A percentile compares a stretch with the other conserved stretches of the same genome.
phyloP scores from a whole-genome alignment of 352 stramenopile genomes.

The Globisporangium middletonii region DNA sequence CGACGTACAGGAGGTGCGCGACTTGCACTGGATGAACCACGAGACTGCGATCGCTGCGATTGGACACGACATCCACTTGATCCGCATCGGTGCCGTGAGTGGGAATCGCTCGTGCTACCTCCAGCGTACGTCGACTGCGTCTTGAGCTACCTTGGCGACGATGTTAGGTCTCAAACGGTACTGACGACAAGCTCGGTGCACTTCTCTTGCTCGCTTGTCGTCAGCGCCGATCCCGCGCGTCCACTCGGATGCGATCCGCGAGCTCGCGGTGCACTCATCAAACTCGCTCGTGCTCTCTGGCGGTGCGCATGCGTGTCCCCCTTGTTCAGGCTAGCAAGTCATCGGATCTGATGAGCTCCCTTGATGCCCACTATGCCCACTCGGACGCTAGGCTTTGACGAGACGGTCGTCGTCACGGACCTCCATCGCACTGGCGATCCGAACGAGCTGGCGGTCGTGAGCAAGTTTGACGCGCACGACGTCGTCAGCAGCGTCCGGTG shows the following conservation, averaged over 20 bases:
- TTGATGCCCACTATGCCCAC: neutral
- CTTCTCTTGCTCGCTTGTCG: neutral
- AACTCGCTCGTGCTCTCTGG: constrained; percentile 35
- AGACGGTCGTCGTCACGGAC: constrained; percentile 70
- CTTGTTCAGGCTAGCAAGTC: too few species aligned
- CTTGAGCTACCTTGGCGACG: neutral
- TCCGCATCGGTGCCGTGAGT: constrained; percentile 25
- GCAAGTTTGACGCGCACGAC: constrained; percentile 66
- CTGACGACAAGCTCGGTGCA: neutral
- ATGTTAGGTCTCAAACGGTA: neutral
- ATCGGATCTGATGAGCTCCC: neutral
- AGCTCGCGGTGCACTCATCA: constrained; percentile 40
- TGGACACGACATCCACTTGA: constrained; percentile 64
- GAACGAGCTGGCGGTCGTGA: constrained; percentile 24
- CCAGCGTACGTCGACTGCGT: constrained; percentile 17
- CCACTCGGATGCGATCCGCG: constrained; percentile 69
- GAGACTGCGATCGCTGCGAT: constrained; percentile 49
- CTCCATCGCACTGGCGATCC: constrained; percentile 38
- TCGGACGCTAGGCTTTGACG: constrained; percentile 56
- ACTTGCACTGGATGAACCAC: constrained; percentile 57
- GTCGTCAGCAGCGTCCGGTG: constrained; percentile 80
- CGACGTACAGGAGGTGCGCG: constrained; percentile 49
- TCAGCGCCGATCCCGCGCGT: constrained; percentile 46
- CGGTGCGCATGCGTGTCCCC: constrained; percentile 13
- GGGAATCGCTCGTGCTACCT: constrained; percentile 23